Evolutionary conservation across 192 early-diverging fungal species (phyloP).

Genomic region (Dissophora globulifera): DNA sequence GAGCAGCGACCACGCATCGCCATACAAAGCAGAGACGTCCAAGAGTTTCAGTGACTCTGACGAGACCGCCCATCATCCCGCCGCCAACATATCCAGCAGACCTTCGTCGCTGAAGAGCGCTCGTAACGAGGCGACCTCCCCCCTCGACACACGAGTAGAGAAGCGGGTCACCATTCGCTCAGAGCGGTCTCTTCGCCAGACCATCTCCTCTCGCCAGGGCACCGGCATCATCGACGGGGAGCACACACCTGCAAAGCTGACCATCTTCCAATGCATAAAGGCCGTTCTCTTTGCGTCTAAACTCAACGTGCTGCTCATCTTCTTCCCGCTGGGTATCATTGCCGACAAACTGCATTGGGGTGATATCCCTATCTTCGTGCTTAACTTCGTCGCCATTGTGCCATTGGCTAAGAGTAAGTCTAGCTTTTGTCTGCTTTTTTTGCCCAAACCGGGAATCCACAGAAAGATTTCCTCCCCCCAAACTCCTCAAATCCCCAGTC

Average conservation of each 20-base stretch:
- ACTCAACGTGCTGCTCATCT: slow-evolving; percentile 77
- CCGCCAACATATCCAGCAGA: too few species aligned
- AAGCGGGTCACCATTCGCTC: slow-evolving; percentile 38
- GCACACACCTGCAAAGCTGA: not conserved
- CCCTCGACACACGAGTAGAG: slow-evolving; percentile 5
- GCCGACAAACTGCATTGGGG: slow-evolving; percentile 73
- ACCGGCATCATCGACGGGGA: slow-evolving; percentile 8
- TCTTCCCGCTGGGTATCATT: slow-evolving; percentile 84
- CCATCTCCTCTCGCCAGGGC: slow-evolving; percentile 1
- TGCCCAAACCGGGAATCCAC: too few species aligned
- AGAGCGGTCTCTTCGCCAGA: slow-evolving; percentile 23
- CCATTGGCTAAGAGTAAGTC: slow-evolving; percentile 73
- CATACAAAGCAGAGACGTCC: too few species aligned
- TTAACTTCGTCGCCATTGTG: slow-evolving; percentile 91
- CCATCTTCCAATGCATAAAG: slow-evolving; percentile 24
- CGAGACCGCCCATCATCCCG: too few species aligned
- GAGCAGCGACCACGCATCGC: too few species aligned
- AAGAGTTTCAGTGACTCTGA: too few species aligned
- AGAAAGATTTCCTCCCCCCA: not conserved
- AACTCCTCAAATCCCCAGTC: not conserved
- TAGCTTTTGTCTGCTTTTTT: too few species aligned
- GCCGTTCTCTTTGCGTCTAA: slow-evolving; percentile 59
- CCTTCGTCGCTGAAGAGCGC: slow-evolving; percentile 2
- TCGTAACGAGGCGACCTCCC: not conserved
- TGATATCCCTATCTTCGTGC: slow-evolving; percentile 72